These are phyloP conservation scores for Colletotrichum sp. DNA, from an alignment of 2,329 filamentous ascomycete genomes.

Conservation along the genomic window DNA sequence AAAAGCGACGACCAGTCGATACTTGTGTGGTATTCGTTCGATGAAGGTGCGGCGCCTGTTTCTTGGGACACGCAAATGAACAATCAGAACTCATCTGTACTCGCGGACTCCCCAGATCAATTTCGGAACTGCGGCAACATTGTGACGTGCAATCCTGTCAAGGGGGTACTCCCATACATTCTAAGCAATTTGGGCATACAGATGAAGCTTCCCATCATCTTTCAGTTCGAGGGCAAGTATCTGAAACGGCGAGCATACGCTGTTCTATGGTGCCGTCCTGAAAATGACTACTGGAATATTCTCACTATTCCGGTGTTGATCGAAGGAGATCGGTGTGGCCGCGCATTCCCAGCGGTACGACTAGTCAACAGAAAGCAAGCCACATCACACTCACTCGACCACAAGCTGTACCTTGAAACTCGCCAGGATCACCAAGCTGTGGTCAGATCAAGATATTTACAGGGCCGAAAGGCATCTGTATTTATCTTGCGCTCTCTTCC, in stretches of 20 bases:
- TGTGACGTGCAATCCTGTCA: no score
- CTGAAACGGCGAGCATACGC: background rate
- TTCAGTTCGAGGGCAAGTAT: no score
- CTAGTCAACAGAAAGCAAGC: background rate
- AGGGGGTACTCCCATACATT: no score
- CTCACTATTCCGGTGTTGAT: background rate
- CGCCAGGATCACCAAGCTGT: background rate
- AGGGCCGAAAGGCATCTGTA: no score
- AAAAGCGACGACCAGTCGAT: background rate
- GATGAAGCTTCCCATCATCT: no score
- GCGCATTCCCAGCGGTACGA: background rate
- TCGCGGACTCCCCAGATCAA: no score
- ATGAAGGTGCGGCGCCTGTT: no score
- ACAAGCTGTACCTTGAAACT: background rate
- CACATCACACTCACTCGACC: background rate
- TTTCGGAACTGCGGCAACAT: no score
- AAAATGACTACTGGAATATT: background rate
- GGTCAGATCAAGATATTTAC: no score
- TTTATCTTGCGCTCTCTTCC: background rate
- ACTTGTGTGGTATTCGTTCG: background rate
- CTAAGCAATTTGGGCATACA: background rate
- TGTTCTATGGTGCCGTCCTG: background rate
- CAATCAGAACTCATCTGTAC: no score
- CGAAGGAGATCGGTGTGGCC: background rate
- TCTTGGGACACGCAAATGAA: no score